Evolutionary conservation across 805 yeast species (phyloP).

Genomic region (Cyberlindnera euphorbiiphila): DNA sequence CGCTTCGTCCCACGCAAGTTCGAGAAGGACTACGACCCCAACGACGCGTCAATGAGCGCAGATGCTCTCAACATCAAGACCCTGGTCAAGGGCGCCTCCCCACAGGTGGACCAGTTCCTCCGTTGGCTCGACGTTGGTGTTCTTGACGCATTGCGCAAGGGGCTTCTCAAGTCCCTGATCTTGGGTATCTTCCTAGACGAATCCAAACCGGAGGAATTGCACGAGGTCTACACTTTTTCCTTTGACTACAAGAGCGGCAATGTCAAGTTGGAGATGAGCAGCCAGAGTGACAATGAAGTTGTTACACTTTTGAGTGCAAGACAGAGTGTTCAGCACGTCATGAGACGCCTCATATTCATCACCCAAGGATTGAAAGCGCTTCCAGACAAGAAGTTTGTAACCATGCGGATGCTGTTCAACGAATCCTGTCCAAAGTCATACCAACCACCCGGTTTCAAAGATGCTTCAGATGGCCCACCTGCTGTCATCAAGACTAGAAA

Average conservation of each 20-base stretch:
- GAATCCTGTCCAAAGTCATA: slow-evolving; percentile 43
- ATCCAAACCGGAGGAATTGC: slow-evolving; percentile 37
- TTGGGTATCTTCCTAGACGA: slow-evolving; percentile 44
- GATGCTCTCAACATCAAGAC: slow-evolving; percentile 45
- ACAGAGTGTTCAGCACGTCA: slow-evolving; percentile 42
- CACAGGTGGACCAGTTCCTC: slow-evolving; percentile 44
- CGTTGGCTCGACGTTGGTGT: slow-evolving; percentile 54
- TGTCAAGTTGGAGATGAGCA: slow-evolving; percentile 27
- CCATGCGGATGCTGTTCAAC: slow-evolving; percentile 47
- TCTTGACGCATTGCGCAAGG: slow-evolving; percentile 39
- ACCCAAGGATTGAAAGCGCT: slow-evolving; percentile 52
- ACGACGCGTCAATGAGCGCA: slow-evolving; percentile 26
- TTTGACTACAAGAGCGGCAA: slow-evolving; percentile 38
- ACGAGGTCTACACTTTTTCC: slow-evolving; percentile 49
- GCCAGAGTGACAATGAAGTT: slow-evolving; percentile 11
- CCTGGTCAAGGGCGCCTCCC: slow-evolving; percentile 41
- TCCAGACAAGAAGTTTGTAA: slow-evolving; percentile 43
- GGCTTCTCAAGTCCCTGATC: slow-evolving; percentile 42
- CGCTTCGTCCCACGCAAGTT: slow-evolving; percentile 38
- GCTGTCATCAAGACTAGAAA: slow-evolving; percentile 30
- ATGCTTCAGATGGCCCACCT: slow-evolving; percentile 35
- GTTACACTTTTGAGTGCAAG: slow-evolving; percentile 34
- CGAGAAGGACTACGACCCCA: slow-evolving; percentile 25
- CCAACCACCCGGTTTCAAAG: slow-evolving; percentile 47
- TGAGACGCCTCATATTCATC: slow-evolving; percentile 47